These are phyloP conservation scores for Antarctomyces pellizariae DNA, from an alignment of 495 filamentous ascomycete species.

Conservation along the genomic window DNA sequence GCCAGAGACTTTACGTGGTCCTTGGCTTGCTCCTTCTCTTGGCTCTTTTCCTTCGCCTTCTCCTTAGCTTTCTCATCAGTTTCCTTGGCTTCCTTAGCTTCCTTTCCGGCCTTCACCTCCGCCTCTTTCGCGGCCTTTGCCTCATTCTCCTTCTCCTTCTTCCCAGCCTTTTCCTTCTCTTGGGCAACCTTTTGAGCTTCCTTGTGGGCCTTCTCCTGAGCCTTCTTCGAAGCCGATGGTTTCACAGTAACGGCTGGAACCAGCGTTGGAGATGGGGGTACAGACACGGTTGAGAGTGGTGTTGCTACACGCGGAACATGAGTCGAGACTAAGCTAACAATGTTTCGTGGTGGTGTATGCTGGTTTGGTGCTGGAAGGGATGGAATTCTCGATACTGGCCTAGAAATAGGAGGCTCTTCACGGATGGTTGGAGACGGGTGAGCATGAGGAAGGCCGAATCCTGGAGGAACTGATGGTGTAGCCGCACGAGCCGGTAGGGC, in stretches of 20 bases:
- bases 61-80: slow-evolving; percentile 2
- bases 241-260: slow-evolving; percentile 1
- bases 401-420: slow-evolving; percentile 13
- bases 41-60: no score
- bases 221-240: not conserved
- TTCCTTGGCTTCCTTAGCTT: slow-evolving; percentile 1
- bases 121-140: no score
- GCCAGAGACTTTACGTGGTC: slow-evolving; percentile 23
- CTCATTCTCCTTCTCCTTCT: no score
- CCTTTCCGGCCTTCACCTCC: no score
- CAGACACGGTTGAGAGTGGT: slow-evolving; percentile 8
- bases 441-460: slow-evolving; percentile 31
- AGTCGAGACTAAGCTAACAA: slow-evolving; percentile 1
- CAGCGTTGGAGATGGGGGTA: slow-evolving; percentile 2
- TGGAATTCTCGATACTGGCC: slow-evolving; percentile 6
- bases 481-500: slow-evolving; percentile 19
- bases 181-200: no score
- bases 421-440: slow-evolving; percentile 23
- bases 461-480: slow-evolving; percentile 41
- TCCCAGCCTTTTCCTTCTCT: no score
- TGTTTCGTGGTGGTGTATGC: slow-evolving; percentile 7
- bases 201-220: slow-evolving; percentile 1
- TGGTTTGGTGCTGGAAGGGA: slow-evolving; percentile 10
- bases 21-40: slow-evolving; percentile 22
- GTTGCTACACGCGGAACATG: slow-evolving; percentile 8